Percentiles rank a stretch among this genome's conserved stretches.
Conservation (phyloP, 495 filamentous ascomycete species). For the Schizothecium vesticola region DNA sequence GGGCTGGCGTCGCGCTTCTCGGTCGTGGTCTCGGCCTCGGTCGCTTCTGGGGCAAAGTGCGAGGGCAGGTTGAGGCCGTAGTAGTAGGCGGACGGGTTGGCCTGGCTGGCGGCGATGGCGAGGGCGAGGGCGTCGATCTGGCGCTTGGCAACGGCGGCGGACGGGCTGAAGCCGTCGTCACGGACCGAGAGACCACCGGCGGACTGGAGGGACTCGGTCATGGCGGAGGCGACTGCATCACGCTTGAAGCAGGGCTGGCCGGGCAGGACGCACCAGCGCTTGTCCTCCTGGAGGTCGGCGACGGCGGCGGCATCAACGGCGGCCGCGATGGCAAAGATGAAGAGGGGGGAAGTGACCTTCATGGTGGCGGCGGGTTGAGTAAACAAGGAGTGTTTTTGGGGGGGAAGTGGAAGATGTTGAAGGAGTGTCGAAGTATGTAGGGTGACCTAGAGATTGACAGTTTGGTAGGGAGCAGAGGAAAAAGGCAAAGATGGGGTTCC, state of each 20-base stretch:
- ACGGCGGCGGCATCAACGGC: conserved; percentile 24
- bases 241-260: conserved; percentile 37
- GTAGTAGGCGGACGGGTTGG: conserved; percentile 25
- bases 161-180: conserved; percentile 16
- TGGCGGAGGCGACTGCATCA: conserved; percentile 34
- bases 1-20: conserved; percentile 24
- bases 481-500: background rate
- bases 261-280: conserved; percentile 24
- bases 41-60: background rate
- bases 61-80: conserved; percentile 11
- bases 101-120: conserved; percentile 24
- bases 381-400: background rate
- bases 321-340: conserved; percentile 27
- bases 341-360: conserved; percentile 34
- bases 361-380: conserved; percentile 22
- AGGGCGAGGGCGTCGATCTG: conserved; percentile 27
- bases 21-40: background rate
- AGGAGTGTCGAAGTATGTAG: background rate
- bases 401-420: conserved; percentile 3
- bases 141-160: conserved; percentile 21
- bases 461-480: background rate
- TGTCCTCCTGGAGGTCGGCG: conserved; percentile 17
- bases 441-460: background rate
- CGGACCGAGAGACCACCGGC: conserved; percentile 14
- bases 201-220: conserved; percentile 23